Conservation (phyloP, 2,329 filamentous ascomycete species). For the Aurifilum marmelostoma region DNA sequence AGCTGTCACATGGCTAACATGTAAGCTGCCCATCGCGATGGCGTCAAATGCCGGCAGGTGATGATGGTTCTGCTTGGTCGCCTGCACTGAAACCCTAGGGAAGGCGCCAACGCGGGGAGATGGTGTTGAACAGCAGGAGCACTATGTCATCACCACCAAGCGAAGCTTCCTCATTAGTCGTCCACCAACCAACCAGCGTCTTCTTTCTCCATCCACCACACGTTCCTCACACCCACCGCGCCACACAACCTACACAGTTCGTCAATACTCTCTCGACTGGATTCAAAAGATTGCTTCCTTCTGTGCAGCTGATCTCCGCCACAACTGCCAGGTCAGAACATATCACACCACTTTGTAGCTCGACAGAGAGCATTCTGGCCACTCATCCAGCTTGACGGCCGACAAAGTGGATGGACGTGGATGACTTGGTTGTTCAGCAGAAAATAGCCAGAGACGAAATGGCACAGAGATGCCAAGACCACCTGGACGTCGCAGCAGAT, state of each 20-base stretch:
- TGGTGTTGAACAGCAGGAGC: neutral
- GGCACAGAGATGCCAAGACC: neutral
- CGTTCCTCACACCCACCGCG: neutral
- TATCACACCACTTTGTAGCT: too few species aligned
- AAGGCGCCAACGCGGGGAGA: neutral
- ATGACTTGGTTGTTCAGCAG: neutral
- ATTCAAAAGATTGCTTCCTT: too few species aligned
- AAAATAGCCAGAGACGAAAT: neutral
- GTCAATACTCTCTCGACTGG: neutral
- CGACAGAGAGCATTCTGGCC: too few species aligned
- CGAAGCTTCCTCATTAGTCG: neutral
- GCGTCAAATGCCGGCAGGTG: slow-evolving; percentile 10
- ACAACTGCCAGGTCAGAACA: too few species aligned
- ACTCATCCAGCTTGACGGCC: too few species aligned
- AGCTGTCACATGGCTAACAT: neutral
- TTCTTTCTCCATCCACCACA: neutral
- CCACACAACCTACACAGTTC: neutral
- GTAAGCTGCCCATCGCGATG: neutral
- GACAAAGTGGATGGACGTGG: too few species aligned
- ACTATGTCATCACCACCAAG: neutral
- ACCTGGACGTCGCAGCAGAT: neutral
- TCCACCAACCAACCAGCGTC: neutral
- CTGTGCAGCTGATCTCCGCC: too few species aligned
- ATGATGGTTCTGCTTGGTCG: neutral
- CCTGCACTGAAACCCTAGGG: slow-evolving; percentile 3